Evolutionary conservation across 2,329 filamentous ascomycete species (phyloP), one percentile per base, ranked within the genome.

Genomic region (Akanthomyces lecanii): DNA sequence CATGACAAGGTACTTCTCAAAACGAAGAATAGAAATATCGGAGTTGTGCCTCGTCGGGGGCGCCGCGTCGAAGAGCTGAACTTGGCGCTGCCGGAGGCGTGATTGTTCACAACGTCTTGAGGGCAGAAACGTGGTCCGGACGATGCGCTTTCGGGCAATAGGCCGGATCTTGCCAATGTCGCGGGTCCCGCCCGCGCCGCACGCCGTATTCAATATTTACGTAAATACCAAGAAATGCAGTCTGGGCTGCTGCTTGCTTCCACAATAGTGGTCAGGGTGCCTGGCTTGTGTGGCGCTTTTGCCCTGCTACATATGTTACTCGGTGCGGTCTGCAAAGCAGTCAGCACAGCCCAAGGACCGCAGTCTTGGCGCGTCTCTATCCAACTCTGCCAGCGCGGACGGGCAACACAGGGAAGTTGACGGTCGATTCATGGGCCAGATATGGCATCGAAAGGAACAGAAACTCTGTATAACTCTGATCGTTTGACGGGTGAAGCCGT

Each of bases 131-230:
- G 38, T 40, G 6, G 11, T 33, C 23, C 53, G 52, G 36, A 23
- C n/a, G 25, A 56, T 56, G 53, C 53, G 40, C 16, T 45, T 45
- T 56, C 11, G 53, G 53, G 40, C 11, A 56, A 56, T 56, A 14
- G 38, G 40, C 53, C 53, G 53, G 23, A 45, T 45, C 25, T n/a
- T 25, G 40, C 44, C 14, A 7, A 7, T 23, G 53, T 25, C 25
- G 25, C 33, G 0, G 5, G 12, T 3, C 10, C 38, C 25, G 5
- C 38, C 8, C 52, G 11, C 11, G 53, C 11, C 38, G 38, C 12
- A 16, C 33, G 21, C 45, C 21, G 18, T 14, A 14, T 30, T 42
- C 53, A 23, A 33, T 16, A 33, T 56, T 56, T 36, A 56, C 53
- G 53, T 56, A 56, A 56, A 23, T 16, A 3, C 25, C 21, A 55